These are phyloP conservation scores for Dentiscutata heterogama DNA, from an alignment of 371 early-diverging fungal genomes.

Conservation along the genomic window DNA sequence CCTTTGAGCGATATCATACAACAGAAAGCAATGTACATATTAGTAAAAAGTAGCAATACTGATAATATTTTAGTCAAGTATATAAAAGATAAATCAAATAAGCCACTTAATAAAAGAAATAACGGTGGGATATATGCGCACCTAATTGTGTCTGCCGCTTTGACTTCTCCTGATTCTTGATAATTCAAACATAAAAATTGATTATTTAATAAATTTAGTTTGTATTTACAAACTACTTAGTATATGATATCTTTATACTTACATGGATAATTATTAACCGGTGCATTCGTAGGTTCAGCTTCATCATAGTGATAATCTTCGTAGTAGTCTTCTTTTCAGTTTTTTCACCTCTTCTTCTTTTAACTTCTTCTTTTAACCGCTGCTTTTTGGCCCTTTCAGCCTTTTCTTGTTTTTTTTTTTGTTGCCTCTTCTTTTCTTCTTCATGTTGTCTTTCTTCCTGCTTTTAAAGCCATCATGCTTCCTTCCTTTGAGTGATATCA, in stretches of 20 bases:
- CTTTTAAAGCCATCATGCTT: conserved; percentile 47
- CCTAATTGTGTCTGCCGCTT: too few relatives aligned
- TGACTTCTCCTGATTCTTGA: too few relatives aligned
- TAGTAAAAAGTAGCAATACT: conserved; percentile 5
- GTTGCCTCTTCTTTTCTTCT: conserved; percentile 38
- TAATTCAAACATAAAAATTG: too few relatives aligned
- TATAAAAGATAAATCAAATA: conserved; percentile 16
- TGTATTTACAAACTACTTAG: too few relatives aligned
- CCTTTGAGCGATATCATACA: conserved; percentile 46
- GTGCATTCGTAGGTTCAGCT: not conserved
- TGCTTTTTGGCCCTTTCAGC: conserved; percentile 24
- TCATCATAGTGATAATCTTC: conserved; percentile 39
- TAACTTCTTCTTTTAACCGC: conserved; percentile 43
- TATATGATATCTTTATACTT: too few relatives aligned
- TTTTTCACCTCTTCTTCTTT: conserved; percentile 45
- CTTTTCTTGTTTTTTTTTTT: conserved; percentile 47
- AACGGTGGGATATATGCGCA: too few relatives aligned
- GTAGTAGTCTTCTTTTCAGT: conserved; percentile 33
- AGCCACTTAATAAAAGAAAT: too few relatives aligned
- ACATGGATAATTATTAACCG: too few relatives aligned
- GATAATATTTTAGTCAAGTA: conserved; percentile 11
- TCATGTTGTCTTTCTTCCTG: conserved; percentile 42
- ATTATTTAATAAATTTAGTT: too few relatives aligned
- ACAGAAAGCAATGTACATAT: conserved; percentile 28
- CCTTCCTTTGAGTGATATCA: conserved; percentile 49